These are phyloP conservation scores for Trichoderma asperelloides DNA, from an alignment of 495 filamentous ascomycete genomes.

Conservation along the genomic window DNA sequence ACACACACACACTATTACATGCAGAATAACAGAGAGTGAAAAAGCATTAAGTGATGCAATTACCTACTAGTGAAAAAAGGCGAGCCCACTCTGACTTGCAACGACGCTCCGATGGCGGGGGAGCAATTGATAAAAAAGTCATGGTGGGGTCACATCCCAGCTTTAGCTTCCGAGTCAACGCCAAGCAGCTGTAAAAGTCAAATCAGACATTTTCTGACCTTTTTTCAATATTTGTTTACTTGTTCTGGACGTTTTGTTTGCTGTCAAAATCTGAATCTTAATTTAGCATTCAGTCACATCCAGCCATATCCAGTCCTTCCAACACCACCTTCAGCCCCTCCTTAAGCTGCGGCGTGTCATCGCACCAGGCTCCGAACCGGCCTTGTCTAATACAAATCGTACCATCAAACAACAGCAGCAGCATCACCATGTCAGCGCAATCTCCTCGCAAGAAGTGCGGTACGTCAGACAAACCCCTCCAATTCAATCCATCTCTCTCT, in stretches of 20 bases:
- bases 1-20: background rate
- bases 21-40: too few species aligned
- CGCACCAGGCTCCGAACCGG: background rate
- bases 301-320: background rate
- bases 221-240: too few species aligned
- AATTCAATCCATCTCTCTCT: background rate
- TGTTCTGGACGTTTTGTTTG: too few species aligned
- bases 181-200: background rate
- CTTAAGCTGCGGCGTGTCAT: background rate
- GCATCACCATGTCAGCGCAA: slow-evolving; percentile 29
- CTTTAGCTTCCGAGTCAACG: background rate
- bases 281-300: background rate
- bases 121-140: background rate
- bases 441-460: slow-evolving; percentile 45
- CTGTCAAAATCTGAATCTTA: too few species aligned
- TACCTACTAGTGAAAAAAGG: background rate
- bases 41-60: background rate
- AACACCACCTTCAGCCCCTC: background rate
- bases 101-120: slow-evolving; percentile 4
- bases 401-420: background rate
- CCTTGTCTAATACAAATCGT: background rate
- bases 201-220: background rate
- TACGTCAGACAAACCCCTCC: slow-evolving; percentile 18
- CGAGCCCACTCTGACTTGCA: background rate
- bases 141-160: background rate